phyloP scores from a whole-genome alignment of 169 alveolate genomes.

The Cryptosporidium parvum region DNA sequence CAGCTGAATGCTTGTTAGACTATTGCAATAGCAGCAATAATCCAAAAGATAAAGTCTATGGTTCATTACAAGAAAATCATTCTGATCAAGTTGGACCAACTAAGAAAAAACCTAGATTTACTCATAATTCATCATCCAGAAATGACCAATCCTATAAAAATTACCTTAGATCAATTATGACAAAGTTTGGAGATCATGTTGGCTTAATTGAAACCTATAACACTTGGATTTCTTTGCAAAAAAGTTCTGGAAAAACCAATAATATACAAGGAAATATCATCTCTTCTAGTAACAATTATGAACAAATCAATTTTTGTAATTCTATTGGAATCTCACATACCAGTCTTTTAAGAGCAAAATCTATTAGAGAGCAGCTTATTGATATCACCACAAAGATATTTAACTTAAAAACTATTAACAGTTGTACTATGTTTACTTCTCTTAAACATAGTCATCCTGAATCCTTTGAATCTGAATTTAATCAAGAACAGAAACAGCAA shows the following conservation, averaged over 20 bases:
- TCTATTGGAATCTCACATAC: conserved; percentile 59
- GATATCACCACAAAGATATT: conserved; percentile 33
- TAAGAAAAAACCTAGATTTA: background rate
- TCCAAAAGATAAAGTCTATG: conserved; percentile 78
- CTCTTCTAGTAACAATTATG: background rate
- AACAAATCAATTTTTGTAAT: conserved; percentile 60
- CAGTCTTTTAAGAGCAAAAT: conserved; percentile 63
- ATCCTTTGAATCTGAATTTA: conserved; percentile 50
- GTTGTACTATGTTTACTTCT: conserved; percentile 17
- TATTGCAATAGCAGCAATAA: conserved; percentile 13
- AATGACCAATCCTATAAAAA: conserved; percentile 19
- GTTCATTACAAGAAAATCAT: conserved; percentile 79
- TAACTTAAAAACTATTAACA: conserved; percentile 27
- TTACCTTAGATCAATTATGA: conserved; percentile 39
- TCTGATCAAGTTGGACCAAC: conserved; percentile 13
- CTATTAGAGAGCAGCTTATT: conserved; percentile 75
- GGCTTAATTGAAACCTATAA: conserved; percentile 50
- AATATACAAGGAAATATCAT: background rate
- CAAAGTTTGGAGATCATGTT: conserved; percentile 68
- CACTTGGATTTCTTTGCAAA: conserved; percentile 32
- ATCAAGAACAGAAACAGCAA: background rate
- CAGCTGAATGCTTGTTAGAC: conserved; percentile 80
- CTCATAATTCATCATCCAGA: background rate
- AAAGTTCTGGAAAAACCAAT: background rate
- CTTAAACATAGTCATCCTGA: background rate